Evolutionary conservation across 169 alveolate genomes (phyloP), one percentile per base, ranked within the genome.

Genomic region (Eimeria brunetti): DNA sequence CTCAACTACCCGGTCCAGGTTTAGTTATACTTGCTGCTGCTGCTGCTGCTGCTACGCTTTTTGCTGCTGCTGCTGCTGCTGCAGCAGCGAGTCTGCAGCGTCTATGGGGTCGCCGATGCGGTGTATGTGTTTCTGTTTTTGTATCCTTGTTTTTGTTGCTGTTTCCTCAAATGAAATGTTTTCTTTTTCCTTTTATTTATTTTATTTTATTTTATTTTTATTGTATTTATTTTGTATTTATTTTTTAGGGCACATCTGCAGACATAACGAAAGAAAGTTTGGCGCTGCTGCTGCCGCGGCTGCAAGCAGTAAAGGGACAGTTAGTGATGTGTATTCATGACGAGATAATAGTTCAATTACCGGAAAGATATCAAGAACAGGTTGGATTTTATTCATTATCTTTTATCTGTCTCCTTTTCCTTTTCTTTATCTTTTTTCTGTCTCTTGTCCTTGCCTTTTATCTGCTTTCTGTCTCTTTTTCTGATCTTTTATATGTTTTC

Each of bases 1-100:
- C 96, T 97, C 51, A 98, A 98, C 97, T 97, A 98, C 96, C 99
- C 98, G 27, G 98, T 98, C 9, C 98, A 98, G 96, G 97, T 91
- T 14, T n/a, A 84, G 30, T 1, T 71, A 30, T n/a, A 22, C n/a
- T n/a, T n/a, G n/a, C 38, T 20, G 12, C 41, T 6, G 7, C 86
- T 62, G 41, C 30, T 51, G 18, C 18, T 51, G 58, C 58, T 51
- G 58, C 58, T 51, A 12, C 41, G 24, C 27, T 44, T 62, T 20
- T 16, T 14, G 38, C 88, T 64, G 46, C 78, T 16, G 49, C 33
- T 12, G 38, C 44, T 64, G n/a, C 30, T 12, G 44, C 33, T 16
- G 46, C 46, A 27, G 73, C 51, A 36, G 62, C 30, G n/a, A 24
- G n/a, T 78, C 9, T 14, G 62, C 9, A 14, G n/a, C 49, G 9